Base-by-base conservation (phyloP, 495 filamentous ascomycete species). In the Lasiosphaeria hispida region DNA sequence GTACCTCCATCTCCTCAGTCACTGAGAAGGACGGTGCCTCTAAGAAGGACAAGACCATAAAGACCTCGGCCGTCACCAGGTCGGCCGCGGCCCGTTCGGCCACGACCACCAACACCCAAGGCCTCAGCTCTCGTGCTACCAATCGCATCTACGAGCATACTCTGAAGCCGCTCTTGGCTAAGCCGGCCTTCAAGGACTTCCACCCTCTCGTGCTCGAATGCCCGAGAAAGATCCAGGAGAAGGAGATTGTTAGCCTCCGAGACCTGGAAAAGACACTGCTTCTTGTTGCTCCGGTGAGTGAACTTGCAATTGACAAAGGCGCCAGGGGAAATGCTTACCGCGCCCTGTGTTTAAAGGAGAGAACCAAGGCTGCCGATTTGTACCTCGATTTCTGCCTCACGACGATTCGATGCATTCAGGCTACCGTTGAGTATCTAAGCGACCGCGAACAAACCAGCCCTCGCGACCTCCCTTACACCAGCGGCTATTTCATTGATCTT, bases 401-500 rank as follows among this genome's bases (percentile, higher is more conserved):
- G 62, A 90, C 92, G 30, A 90, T 96, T 66, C 85, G 85, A 72
- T 91, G 88, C 74, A 82, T 96, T 52, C 87, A 91, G 70, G 85
- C 89, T 33, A 90, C 91, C 10, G 87, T 91, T 67, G 84, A 88
- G 64, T 83, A 84, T 69, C 77, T 96, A 14, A 85, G 82, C 76
- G 90, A 90, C 64, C 83, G 83, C 59, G 93, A 97, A 70, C 85
- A 89, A 68, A 87, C 85, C 43, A 82, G 88, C 60, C 87, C 89
- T 41, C 74, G 83, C 69, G 93, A 97, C 69, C 84, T 85, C 55
- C 91, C 90, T 36, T 97, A 96, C 77, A 91, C 83, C 82, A 88
- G 86, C 79, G 86, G 85, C 59, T 97, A 97, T 77, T 96, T 96
- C 65, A 84, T 96, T 68, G 93, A 97, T 77, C 86, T 96, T 53